Percentiles rank a stretch among this genome's conserved stretches.
These are phyloP conservation scores for Sesbania bispinosa DNA, from an alignment of 306 rosid genomes.

Conservation along the genomic window DNA sequence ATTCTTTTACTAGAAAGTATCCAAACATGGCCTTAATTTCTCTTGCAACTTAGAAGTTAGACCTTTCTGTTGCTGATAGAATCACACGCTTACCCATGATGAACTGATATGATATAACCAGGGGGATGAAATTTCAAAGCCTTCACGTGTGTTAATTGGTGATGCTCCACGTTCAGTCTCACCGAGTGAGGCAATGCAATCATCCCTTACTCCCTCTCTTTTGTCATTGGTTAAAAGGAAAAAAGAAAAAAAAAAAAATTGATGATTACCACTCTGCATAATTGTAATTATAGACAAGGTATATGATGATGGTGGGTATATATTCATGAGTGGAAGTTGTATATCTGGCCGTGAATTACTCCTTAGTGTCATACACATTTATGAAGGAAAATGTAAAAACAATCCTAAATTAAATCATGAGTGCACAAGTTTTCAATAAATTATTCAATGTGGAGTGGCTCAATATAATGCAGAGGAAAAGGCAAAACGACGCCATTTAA, in stretches of 20 bases:
- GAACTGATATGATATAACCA: not conserved
- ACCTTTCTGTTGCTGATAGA: not conserved
- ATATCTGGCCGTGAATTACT: constrained; percentile 37
- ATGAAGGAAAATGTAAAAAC: constrained; percentile 41
- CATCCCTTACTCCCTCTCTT: constrained; percentile 22
- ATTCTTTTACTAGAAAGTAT: no score
- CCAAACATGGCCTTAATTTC: not conserved
- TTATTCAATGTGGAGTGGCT: constrained; percentile 24
- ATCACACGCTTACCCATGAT: constrained; percentile 4
- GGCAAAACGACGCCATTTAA: constrained; percentile 30
- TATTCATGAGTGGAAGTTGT: constrained; percentile 51
- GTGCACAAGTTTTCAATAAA: constrained; percentile 8
- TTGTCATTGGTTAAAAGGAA: constrained; percentile 31
- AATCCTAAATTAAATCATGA: constrained; percentile 40
- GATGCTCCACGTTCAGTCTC: constrained; percentile 23
- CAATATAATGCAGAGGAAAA: constrained; percentile 36
- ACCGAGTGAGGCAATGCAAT: constrained; percentile 30
- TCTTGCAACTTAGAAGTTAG: not conserved
- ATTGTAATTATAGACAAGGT: constrained; percentile 73
- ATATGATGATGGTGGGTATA: constrained; percentile 55
- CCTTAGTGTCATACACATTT: constrained; percentile 50
- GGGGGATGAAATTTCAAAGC: constrained; percentile 35
- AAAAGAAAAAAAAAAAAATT: no score
- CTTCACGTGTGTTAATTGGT: constrained; percentile 52
- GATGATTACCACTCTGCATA: constrained; percentile 47